Evolutionary conservation across 495 filamentous ascomycete genomes (phyloP).

Genomic region (Saxophila tyrrhenica): DNA sequence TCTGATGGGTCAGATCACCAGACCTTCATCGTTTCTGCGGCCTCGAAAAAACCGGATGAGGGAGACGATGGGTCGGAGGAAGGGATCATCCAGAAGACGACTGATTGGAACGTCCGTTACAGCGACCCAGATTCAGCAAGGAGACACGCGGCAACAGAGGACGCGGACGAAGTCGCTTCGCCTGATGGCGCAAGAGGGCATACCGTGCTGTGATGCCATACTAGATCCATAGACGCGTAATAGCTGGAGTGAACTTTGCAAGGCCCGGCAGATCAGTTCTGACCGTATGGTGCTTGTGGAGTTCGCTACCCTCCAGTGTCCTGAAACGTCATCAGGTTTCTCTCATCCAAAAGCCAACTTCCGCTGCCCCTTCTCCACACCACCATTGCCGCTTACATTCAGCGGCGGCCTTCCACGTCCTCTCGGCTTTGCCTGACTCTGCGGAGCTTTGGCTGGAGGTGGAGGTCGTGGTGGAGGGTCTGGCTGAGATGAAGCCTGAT

Average conservation of each 20-base stretch:
- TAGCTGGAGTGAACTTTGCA: no score
- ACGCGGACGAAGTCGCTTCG: not conserved
- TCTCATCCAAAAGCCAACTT: conserved; percentile 28
- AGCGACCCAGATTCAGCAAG: not conserved
- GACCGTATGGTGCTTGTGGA: no score
- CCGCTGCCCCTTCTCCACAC: conserved; percentile 26
- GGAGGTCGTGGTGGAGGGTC: conserved; percentile 11
- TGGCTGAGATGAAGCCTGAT: conserved; percentile 30
- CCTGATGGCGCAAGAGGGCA: not conserved
- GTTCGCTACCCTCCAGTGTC: no score
- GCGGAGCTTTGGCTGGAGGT: not conserved
- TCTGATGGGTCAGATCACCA: not conserved
- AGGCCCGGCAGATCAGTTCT: no score
- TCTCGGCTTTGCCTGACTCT: not conserved
- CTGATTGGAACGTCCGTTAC: not conserved
- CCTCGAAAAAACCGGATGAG: not conserved
- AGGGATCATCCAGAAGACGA: not conserved
- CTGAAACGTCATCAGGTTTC: not conserved
- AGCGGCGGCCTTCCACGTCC: conserved; percentile 17
- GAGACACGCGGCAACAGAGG: no score
- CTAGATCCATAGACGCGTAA: not conserved
- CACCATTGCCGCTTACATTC: conserved; percentile 6
- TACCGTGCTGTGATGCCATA: not conserved
- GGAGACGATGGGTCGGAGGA: not conserved
- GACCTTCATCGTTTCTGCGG: not conserved